Base-by-base conservation (phyloP, 2,329 filamentous ascomycete genomes). In the Fusarium scirpi region DNA sequence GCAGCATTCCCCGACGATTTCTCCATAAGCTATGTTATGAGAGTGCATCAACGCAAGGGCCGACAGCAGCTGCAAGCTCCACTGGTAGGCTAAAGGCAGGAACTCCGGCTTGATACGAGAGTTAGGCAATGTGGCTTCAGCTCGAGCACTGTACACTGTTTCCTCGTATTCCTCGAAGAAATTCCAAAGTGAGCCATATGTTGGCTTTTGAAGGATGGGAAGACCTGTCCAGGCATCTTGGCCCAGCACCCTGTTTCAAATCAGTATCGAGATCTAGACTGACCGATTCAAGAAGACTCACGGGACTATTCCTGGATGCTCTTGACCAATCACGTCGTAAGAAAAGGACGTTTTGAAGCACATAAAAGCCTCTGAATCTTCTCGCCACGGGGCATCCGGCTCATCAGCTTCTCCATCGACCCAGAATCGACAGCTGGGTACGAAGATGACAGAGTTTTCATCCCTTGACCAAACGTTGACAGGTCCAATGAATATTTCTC, bases 141-240 rank as follows among this genome's bases (percentile, higher is more conserved):
- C 24, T 15, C 13, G 4, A 1, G 18, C 1, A 8, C 4, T 8
- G 15, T 20, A 59, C 2, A 57, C 1, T 4, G 18, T 25, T 8
- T 29, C 27, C 0, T 1, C 1, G 11, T 57, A 57, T 30, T 58
- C 40, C 1, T 8, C 4, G 1, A 43, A 8, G 8, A 58, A 55
- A 13, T 20, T 27, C 18, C 16, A 16, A 6, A 58, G 34, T 3
- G 20, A 34, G 3, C 56, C 8, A 16, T 56, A 43, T 5, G 56
- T 4, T 3, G 56, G 51, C 11, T 58, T 59, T 56, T 0, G 0
- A 3, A 59, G 52, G 1, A 58, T 58, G 0, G 57, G 57, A 13
- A 59, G 57, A 1, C 57, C 57, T 4, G 57, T 60, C 57, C 57
- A 60, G 6, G 40, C 52, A 2, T 60, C 57, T 9, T 40, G 57